These are phyloP conservation scores for Aspergillus baeticus DNA, from an alignment of 495 filamentous ascomycete species.

Conservation along the genomic window DNA sequence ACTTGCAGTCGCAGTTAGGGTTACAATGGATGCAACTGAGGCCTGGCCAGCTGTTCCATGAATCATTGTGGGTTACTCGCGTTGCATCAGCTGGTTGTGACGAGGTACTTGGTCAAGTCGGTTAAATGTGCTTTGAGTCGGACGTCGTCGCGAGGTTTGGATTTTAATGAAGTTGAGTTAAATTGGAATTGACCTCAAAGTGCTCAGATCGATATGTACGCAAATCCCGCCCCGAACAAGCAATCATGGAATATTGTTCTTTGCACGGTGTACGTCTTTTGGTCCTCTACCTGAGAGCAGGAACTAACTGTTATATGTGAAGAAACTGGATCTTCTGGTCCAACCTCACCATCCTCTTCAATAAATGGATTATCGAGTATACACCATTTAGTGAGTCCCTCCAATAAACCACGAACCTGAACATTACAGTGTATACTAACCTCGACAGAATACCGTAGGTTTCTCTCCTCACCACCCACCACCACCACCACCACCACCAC, in stretches of 20 bases:
- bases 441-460: slow-evolving; percentile 19
- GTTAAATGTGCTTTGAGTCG: too few relatives aligned
- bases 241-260: slow-evolving; percentile 1
- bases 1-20: neutral
- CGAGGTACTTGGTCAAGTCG: too few relatives aligned
- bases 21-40: neutral
- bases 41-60: neutral
- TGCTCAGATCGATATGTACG: too few relatives aligned
- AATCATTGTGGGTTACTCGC: neutral
- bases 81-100: neutral
- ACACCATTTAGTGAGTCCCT: slow-evolving; percentile 20
- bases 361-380: slow-evolving; percentile 22
- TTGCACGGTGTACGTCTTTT: slow-evolving; percentile 3
- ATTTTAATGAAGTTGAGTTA: too few relatives aligned
- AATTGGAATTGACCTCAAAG: neutral
- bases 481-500: neutral
- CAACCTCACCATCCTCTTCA: slow-evolving; percentile 23
- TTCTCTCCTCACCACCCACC: neutral
- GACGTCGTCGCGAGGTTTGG: too few relatives aligned
- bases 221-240: neutral
- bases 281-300: too few relatives aligned
- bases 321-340: slow-evolving; percentile 25
- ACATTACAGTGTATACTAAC: too few relatives aligned
- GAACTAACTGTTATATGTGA: neutral
- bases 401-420: neutral